phyloP scores from a whole-genome alignment of 2,329 filamentous ascomycete species.

The Diplocarpon mali region DNA sequence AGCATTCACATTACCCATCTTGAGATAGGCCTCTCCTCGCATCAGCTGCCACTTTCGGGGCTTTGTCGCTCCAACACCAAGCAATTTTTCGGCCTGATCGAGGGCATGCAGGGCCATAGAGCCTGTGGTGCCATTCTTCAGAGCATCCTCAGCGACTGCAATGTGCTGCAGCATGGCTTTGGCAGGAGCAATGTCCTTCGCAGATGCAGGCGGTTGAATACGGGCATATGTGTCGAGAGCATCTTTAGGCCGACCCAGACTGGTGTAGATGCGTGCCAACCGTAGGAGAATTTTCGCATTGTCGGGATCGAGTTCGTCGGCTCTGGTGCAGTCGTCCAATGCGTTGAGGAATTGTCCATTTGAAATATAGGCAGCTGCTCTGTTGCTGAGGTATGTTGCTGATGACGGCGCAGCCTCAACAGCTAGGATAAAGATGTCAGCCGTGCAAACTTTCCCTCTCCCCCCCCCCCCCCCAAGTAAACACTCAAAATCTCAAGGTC shows the following conservation, averaged over 20 bases:
- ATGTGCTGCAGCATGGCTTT: conserved; percentile 78
- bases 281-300: conserved; percentile 84
- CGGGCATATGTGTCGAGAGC: conserved; percentile 72
- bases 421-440: conserved; percentile 41
- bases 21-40: conserved; percentile 82
- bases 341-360: conserved; percentile 69
- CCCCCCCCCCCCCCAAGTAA: too few species aligned
- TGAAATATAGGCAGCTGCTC: conserved; percentile 88
- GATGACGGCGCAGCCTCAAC: conserved; percentile 80
- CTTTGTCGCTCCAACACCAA: conserved; percentile 64
- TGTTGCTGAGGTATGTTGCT: conserved; percentile 85
- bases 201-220: conserved; percentile 69
- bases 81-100: conserved; percentile 74
- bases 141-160: conserved; percentile 64
- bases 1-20: conserved; percentile 83
- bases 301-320: conserved; percentile 71
- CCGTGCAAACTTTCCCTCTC: too few species aligned
- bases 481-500: too few species aligned
- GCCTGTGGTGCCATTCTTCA: conserved; percentile 64
- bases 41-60: conserved; percentile 92
- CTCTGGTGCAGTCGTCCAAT: conserved; percentile 74
- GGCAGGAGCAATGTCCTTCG: conserved; percentile 76
- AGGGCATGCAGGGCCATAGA: conserved; percentile 90
- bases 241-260: conserved; percentile 74
- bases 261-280: conserved; percentile 81